Percentiles rank a stretch among this genome's conserved stretches.
Evolutionary conservation across 2,329 filamentous ascomycete genomes (phyloP).

Genomic region (Teratosphaeria gauchensis): DNA sequence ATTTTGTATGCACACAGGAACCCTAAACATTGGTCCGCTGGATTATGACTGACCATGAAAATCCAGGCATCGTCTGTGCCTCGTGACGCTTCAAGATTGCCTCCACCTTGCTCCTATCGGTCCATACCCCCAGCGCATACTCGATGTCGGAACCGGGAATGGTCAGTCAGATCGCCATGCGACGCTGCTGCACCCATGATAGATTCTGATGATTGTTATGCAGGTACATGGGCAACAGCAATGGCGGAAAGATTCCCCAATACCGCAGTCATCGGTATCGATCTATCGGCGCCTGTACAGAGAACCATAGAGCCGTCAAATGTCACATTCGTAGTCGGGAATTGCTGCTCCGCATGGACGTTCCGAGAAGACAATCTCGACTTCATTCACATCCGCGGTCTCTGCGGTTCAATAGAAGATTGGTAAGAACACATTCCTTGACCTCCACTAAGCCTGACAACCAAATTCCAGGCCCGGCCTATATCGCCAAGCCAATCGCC

Average conservation of each 20-base stretch:
- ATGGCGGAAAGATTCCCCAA: slow-evolving; percentile 26
- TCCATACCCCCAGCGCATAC: slow-evolving; percentile 19
- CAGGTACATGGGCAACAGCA: slow-evolving; percentile 13
- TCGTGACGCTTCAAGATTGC: slow-evolving; percentile 23
- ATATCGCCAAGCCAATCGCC: slow-evolving; percentile 28
- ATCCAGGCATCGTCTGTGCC: slow-evolving; percentile 32
- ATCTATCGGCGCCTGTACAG: slow-evolving; percentile 26
- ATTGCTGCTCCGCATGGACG: slow-evolving; percentile 31
- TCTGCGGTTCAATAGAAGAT: slow-evolving; percentile 32
- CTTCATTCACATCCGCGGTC: slow-evolving; percentile 32
- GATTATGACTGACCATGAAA: slow-evolving; percentile 10
- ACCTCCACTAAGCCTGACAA: neutral
- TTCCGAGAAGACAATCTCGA: slow-evolving; percentile 31
- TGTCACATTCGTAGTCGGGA: slow-evolving; percentile 37
- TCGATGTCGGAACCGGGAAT: slow-evolving; percentile 36
- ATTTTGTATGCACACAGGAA: slow-evolving; percentile 12
- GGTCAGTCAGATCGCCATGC: slow-evolving; percentile 19
- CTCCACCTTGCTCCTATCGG: slow-evolving; percentile 23
- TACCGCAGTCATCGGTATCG: slow-evolving; percentile 29
- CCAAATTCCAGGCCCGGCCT: slow-evolving; percentile 21
- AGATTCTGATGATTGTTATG: neutral
- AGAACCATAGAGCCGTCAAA: slow-evolving; percentile 27
- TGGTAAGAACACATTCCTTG: slow-evolving; percentile 26
- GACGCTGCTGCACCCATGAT: too few species aligned
- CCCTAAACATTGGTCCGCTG: neutral